These are phyloP conservation scores for Aspergillus melleus DNA, from an alignment of 2,329 filamentous ascomycete genomes.

Conservation along the genomic window DNA sequence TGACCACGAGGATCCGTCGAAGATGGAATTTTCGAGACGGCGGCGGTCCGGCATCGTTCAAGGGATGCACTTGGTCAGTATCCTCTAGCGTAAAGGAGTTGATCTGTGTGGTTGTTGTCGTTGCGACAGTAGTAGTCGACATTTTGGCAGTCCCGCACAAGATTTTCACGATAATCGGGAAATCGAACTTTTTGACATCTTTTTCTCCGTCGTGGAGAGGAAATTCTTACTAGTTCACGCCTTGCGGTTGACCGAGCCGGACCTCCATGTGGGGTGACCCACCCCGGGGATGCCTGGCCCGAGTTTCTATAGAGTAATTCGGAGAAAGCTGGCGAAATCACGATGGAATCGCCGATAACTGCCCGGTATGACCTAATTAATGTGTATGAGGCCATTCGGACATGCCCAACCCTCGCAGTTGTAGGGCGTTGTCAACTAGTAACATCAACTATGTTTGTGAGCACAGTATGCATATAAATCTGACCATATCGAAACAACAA, in stretches of 20 bases:
- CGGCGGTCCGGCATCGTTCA: not conserved
- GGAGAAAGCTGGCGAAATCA: too few species aligned
- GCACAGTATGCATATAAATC: too few species aligned
- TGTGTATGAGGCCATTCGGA: too few species aligned
- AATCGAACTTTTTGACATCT: not conserved
- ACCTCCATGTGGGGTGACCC: not conserved
- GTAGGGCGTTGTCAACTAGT: too few species aligned
- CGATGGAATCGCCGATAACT: too few species aligned
- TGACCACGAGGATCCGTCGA: slow-evolving; percentile 13
- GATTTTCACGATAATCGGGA: too few species aligned
- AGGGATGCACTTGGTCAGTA: not conserved
- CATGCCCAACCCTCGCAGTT: too few species aligned
- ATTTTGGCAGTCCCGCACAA: not conserved
- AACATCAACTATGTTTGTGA: too few species aligned
- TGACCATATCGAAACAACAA: too few species aligned
- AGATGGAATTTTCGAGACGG: slow-evolving; percentile 1
- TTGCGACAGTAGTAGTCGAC: not conserved
- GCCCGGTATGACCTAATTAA: too few species aligned
- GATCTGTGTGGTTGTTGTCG: not conserved
- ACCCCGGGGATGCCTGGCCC: not conserved
- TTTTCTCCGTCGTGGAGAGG: not conserved
- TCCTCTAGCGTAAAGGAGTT: not conserved
- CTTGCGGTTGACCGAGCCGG: not conserved
- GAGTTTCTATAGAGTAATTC: not conserved
- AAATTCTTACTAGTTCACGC: not conserved